A percentile compares a stretch with the other conserved stretches of the same genome.
Evolutionary conservation across 1,284 basidiomycete species (phyloP).

Genomic region (Tetrapyrgos nigripes): DNA sequence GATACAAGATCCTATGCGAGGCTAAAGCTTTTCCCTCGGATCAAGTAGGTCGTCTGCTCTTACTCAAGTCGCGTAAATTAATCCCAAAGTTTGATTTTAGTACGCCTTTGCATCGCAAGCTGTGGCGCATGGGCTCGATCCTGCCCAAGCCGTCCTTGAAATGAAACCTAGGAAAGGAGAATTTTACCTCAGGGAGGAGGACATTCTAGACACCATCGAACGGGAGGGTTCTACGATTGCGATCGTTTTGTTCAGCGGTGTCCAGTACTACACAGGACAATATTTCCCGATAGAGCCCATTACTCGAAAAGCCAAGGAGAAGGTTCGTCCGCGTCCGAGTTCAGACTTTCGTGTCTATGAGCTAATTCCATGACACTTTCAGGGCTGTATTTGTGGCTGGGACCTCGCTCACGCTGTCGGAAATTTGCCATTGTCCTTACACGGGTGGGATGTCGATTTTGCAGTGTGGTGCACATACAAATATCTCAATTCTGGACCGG

Average conservation of each 20-base stretch:
- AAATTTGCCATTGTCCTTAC: slow-evolving; percentile 89
- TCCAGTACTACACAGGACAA: slow-evolving; percentile 99
- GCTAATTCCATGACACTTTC: slow-evolving; percentile 6
- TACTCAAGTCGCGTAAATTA: slow-evolving; percentile 3
- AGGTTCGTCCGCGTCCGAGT: slow-evolving; percentile 52
- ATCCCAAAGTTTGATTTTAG: slow-evolving; percentile 50
- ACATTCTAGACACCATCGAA: slow-evolving; percentile 83
- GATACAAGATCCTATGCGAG: slow-evolving; percentile 97
- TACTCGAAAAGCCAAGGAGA: slow-evolving; percentile 82
- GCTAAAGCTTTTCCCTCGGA: slow-evolving; percentile 95
- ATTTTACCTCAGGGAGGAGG: slow-evolving; percentile 87
- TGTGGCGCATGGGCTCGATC: slow-evolving; percentile 80
- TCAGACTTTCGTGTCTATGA: not conserved
- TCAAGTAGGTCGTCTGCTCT: slow-evolving; percentile 62
- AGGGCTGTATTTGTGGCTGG: slow-evolving; percentile 94
- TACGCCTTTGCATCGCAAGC: slow-evolving; percentile 96
- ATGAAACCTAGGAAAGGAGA: slow-evolving; percentile 85
- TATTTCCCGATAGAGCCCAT: slow-evolving; percentile 88
- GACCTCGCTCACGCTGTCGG: slow-evolving; percentile 97
- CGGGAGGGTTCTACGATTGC: slow-evolving; percentile 81
- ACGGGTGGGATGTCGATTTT: slow-evolving; percentile 96
- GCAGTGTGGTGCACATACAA: slow-evolving; percentile 99
- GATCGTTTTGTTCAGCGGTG: slow-evolving; percentile 87
- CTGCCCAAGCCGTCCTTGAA: slow-evolving; percentile 78
- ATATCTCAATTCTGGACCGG: slow-evolving; percentile 96